Base-by-base conservation (phyloP, 2,329 filamentous ascomycete species). In the Ophiocordyceps australis region DNA sequence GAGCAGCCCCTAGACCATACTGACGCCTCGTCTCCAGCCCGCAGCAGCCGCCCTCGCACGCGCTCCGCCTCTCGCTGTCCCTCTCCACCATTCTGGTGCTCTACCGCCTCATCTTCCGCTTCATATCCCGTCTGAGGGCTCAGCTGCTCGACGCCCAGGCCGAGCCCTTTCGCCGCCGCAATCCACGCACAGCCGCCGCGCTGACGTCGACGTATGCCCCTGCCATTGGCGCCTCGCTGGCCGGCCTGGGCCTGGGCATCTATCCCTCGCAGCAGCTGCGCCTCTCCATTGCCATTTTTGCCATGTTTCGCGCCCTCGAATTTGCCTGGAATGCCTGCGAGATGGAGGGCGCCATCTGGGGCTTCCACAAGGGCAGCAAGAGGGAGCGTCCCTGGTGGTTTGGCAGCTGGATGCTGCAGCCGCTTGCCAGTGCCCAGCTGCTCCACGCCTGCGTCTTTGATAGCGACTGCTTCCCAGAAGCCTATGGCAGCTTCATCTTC, bases 81-180 rank as follows among this genome's bases (percentile, higher is more conserved):
- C 62, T 94, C 10, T 85, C 83, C 11, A 66, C 79, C 3, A 82
- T 94, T 34, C 64, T 95, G 13, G 69, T 95, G 22, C 69, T 92
- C 32, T 89, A 98, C 47, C 73, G 89, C 17, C 61, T 93, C 1
- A 70, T 95, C 15, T 82, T 86, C 53, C 80, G 86, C 31, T 93
- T 95, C 59, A 79, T 95, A 39, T 67, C 68, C 15, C 70, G 81
- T 16, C 57, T 95, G 22, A 74, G 86, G 24, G 61, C 66, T 2
- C 81, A 82, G 35, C 61, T 98, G 4, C 69, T 91, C 22, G 74
- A 77, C 19, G 67, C 80, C n/a, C 68, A 80, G 29, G 82, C 85
- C 2, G 65, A 67, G 28, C 75, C 80, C 0, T 94, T 95, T 50
- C 68, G 83, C 10, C 59, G 64, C 30, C 75, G 86, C 28, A 94